Base-by-base conservation (phyloP, 1,284 basidiomycete species). In the Cryptococcus sp. region DNA sequence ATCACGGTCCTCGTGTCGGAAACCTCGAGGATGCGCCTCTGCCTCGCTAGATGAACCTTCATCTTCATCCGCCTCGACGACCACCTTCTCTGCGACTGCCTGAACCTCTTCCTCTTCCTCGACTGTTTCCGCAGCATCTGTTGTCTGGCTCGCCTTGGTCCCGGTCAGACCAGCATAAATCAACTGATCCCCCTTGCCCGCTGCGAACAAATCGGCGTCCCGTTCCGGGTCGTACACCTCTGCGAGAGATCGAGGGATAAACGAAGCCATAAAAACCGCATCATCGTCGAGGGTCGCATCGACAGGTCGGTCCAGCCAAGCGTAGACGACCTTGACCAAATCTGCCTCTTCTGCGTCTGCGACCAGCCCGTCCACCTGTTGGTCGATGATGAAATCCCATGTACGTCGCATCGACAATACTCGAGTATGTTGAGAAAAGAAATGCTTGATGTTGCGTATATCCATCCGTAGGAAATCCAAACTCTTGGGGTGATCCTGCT, bases 381-480 rank as follows among this genome's bases (percentile, higher is more conserved):
- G 84, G 54, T 76, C 78, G 1, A 85, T 90, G 39, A 94, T 78
- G 60, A 92, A 94, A 58, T 94, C 91, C 72, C 97, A 99, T 34
- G 84, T 84, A 31, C 81, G 78, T 44, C 87, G 77, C 31, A 97
- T 73, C 2, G 94, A 93, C 31, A 99, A 76, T 50, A 85, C 86
- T 36, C 64, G 73, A 2, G 65, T 69, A 16, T 52, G 79, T 53
- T 83, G 78, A 2, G 79, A 77, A 70, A 97, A 99, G 71, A 89
- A 98, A 35, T 91, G 90, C 56, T 97, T 92, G 34, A 94, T 78
- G 69, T 98, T 97, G 58, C 82, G 84, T 43, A 99, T 80, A 72
- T 99, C 95, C 35, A 80, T 84, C 25, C 94, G 84, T 40, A 99
- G 77, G 72, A 99, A 99, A 71, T 99, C 94, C 66, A 91, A 95